Conservation (phyloP, 2,329 filamentous ascomycete species). For the Penicillium sp. region DNA sequence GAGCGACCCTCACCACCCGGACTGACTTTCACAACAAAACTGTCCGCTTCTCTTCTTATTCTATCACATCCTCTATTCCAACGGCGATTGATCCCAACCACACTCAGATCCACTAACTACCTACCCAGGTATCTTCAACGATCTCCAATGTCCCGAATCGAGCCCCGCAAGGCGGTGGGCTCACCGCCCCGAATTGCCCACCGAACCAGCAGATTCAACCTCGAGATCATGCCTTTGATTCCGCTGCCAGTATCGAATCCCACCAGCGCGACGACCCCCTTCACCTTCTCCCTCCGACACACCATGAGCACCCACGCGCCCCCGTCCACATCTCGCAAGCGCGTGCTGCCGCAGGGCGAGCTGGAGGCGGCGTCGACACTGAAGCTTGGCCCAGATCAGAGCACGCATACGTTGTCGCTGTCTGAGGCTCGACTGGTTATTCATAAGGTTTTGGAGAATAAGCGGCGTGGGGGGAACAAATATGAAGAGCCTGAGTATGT, state of each 20-base stretch:
- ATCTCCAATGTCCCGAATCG: not conserved
- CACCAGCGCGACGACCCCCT: not conserved
- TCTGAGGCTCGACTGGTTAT: slow-evolving; percentile 92
- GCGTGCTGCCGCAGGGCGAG: slow-evolving; percentile 58
- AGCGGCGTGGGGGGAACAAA: slow-evolving; percentile 78
- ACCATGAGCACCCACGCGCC: slow-evolving; percentile 41
- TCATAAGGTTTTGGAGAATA: slow-evolving; percentile 82
- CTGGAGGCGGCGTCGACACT: slow-evolving; percentile 84
- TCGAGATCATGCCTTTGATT: slow-evolving; percentile 2
- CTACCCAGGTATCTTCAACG: too few species aligned
- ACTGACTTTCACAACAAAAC: not conserved
- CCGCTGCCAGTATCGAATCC: not conserved
- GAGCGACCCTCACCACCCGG: not conserved
- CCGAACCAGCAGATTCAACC: slow-evolving; percentile 21
- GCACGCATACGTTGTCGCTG: slow-evolving; percentile 87
- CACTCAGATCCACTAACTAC: too few species aligned
- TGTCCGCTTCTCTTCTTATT: not conserved
- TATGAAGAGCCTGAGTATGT: slow-evolving; percentile 82
- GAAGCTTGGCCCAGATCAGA: slow-evolving; percentile 89
- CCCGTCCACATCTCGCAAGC: slow-evolving; percentile 46
- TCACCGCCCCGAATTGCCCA: slow-evolving; percentile 31
- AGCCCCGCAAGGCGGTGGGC: slow-evolving; percentile 10
- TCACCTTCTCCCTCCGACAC: not conserved
- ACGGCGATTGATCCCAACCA: too few species aligned
- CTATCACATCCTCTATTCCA: not conserved